These are phyloP conservation scores for Tricholoma matsutake DNA, from an alignment of 768 basidiomycete genomes.

Conservation along the genomic window DNA sequence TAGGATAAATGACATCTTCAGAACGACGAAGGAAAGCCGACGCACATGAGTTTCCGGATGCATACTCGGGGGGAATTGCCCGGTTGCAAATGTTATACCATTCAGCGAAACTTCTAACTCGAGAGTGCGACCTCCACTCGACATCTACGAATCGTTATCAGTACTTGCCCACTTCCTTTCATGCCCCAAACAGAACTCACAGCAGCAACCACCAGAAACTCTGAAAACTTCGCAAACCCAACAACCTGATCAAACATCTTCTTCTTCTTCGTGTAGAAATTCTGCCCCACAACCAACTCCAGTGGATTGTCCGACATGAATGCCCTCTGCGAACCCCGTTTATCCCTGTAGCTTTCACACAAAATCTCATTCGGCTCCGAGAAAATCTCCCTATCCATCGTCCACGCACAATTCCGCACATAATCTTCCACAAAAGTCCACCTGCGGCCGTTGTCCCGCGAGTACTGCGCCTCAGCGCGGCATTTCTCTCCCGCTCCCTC, in stretches of 20 bases:
- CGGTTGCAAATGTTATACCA: conserved; percentile 79
- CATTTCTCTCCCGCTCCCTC: conserved; percentile 46
- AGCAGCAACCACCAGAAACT: conserved; percentile 94
- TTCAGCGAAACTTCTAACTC: conserved; percentile 92
- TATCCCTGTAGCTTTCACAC: conserved; percentile 85
- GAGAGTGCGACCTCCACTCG: conserved; percentile 53
- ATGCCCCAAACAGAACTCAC: conserved; percentile 39
- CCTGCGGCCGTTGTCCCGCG: conserved; percentile 68
- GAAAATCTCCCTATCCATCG: conserved; percentile 70
- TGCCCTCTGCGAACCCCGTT: conserved; percentile 71
- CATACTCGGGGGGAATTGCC: conserved; percentile 89
- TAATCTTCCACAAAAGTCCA: conserved; percentile 84
- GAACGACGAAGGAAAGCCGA: conserved; percentile 4
- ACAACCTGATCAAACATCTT: conserved; percentile 85
- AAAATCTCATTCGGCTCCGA: conserved; percentile 87
- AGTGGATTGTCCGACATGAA: conserved; percentile 62
- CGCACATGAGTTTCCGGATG: conserved; percentile 85
- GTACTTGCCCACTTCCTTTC: conserved; percentile 1
- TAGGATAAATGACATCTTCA: not conserved
- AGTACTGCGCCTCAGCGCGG: conserved; percentile 71
- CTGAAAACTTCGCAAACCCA: conserved; percentile 95
- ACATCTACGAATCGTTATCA: conserved; percentile 35
- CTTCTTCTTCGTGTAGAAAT: conserved; percentile 68
- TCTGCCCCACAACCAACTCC: conserved; percentile 72
- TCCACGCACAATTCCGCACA: conserved; percentile 91